Evolutionary conservation across 2,329 filamentous ascomycete species (phyloP).

Genomic region (Colletotrichum tanaceti): DNA sequence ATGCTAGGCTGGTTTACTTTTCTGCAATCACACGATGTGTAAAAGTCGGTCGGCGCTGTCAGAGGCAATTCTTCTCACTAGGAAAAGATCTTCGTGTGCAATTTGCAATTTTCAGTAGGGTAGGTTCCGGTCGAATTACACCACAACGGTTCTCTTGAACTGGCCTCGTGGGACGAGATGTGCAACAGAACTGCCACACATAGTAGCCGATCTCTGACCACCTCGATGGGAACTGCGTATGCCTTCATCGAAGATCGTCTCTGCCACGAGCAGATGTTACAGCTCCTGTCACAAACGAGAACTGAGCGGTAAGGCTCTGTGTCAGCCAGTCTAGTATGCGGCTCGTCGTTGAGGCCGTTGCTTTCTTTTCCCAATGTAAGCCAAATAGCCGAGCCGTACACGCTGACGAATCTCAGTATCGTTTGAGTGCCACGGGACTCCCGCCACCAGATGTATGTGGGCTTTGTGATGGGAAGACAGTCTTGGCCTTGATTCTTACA

Average conservation of each 20-base stretch:
- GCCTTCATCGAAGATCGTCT: neutral
- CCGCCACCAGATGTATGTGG: constrained; percentile 16
- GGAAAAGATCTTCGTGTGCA: constrained; percentile 5
- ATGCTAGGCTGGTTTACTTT: constrained; percentile 16
- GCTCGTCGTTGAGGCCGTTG: neutral
- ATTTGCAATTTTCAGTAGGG: constrained; percentile 5
- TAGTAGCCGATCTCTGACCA: neutral
- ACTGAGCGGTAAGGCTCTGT: neutral
- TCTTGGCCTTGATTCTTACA: neutral
- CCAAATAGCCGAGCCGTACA: constrained; percentile 13
- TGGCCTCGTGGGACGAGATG: neutral
- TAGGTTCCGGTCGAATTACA: neutral
- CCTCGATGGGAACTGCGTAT: neutral
- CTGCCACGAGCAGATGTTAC: neutral
- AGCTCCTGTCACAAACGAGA: constrained; percentile 21
- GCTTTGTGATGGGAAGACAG: constrained; percentile 1
- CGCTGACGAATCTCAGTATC: constrained; percentile 16
- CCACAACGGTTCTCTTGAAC: neutral
- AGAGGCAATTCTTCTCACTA: neutral
- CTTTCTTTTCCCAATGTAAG: constrained; percentile 22
- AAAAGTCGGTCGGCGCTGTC: neutral
- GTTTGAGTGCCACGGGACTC: constrained; percentile 4
- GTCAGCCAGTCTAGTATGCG: neutral
- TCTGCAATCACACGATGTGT: constrained; percentile 13
- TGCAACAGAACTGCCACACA: neutral